These are phyloP conservation scores for Salicornia ramosissima DNA, from an alignment of 148 eudicot species.

Conservation along the genomic window DNA sequence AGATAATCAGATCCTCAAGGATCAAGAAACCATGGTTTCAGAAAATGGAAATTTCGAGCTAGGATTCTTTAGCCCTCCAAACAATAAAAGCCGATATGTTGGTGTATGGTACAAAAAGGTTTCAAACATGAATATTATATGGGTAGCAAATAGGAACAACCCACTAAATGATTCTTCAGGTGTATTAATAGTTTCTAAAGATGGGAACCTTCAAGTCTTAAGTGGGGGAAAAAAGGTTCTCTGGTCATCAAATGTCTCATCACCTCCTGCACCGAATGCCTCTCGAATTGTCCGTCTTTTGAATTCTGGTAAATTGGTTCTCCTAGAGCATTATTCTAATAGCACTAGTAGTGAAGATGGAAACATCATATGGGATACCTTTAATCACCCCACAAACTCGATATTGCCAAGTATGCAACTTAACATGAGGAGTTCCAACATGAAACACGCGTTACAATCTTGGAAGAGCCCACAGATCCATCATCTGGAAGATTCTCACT, in stretches of 20 bases:
- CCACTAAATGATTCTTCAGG: conserved; percentile 44
- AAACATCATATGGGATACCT: conserved; percentile 31
- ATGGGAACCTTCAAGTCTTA: conserved; percentile 37
- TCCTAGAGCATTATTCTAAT: not conserved
- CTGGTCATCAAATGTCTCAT: conserved; percentile 40
- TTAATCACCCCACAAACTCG: conserved; percentile 30
- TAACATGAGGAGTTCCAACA: conserved; percentile 7
- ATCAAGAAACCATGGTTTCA: conserved; percentile 34
- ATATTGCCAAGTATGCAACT: conserved; percentile 24
- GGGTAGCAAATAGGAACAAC: conserved; percentile 43
- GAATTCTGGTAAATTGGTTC: conserved; percentile 29
- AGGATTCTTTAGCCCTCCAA: conserved; percentile 41
- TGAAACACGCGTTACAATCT: conserved; percentile 17
- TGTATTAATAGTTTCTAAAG: conserved; percentile 22
- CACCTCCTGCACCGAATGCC: conserved; percentile 4
- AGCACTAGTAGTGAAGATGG: conserved; percentile 15
- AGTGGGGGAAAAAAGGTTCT: conserved; percentile 26
- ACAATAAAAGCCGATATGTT: conserved; percentile 34
- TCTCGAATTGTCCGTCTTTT: conserved; percentile 25
- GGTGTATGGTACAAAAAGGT: conserved; percentile 41
- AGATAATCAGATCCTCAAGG: no score
- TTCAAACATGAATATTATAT: conserved; percentile 18
- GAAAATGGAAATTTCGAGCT: conserved; percentile 26
- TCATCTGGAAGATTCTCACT: conserved; percentile 30
- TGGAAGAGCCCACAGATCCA: conserved; percentile 37